Conservation (phyloP, 768 basidiomycete genomes). For the Collybiopsis luxurians region DNA sequence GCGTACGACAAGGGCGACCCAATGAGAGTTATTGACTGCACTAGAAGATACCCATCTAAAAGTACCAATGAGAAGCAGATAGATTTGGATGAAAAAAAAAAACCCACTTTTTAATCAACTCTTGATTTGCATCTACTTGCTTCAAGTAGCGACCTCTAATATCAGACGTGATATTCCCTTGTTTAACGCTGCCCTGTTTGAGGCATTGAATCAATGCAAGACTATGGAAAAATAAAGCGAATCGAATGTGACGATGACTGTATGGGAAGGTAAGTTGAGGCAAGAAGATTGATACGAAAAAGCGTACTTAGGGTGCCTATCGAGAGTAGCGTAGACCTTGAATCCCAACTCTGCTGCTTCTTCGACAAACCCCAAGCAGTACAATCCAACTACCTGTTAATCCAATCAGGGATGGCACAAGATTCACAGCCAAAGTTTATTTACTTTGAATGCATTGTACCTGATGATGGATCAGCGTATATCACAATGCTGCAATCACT, state of each 20-base stretch:
- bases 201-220: constrained; percentile 63
- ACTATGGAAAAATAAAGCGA: constrained; percentile 67
- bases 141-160: constrained; percentile 39
- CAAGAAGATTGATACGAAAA: not conserved
- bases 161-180: constrained; percentile 16
- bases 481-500: too few relatives aligned
- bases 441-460: constrained; percentile 67
- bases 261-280: not conserved
- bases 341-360: constrained; percentile 67
- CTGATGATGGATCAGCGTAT: constrained; percentile 24
- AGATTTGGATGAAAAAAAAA: not conserved
- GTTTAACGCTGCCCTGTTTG: constrained; percentile 38
- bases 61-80: not conserved
- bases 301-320: constrained; percentile 61
- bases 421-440: not conserved
- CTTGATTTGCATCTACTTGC: constrained; percentile 61
- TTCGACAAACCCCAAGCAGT: constrained; percentile 54
- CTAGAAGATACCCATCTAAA: constrained; percentile 67
- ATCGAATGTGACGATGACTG: constrained; percentile 70
- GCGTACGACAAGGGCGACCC: constrained; percentile 66
- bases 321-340: constrained; percentile 53
- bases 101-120: constrained; percentile 52
- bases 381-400: constrained; percentile 57
- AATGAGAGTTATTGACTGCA: constrained; percentile 65
- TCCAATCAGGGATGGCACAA: not conserved